Base-by-base conservation (phyloP, 768 basidiomycete genomes). In the Tulasnella sp. region DNA sequence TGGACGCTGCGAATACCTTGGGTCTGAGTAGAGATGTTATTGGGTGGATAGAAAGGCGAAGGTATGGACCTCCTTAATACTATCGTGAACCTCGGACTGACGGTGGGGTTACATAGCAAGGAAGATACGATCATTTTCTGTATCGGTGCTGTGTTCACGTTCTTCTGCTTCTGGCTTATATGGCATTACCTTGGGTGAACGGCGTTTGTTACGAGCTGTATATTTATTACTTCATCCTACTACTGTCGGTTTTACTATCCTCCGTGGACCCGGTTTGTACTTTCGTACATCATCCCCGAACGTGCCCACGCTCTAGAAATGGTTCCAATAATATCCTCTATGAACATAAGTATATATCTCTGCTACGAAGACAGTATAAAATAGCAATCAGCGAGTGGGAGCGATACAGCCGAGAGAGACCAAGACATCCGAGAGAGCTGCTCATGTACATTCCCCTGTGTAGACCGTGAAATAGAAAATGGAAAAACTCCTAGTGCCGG, bases 71-170 rank as follows among this genome's bases (percentile, higher is more conserved):
- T n/a, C n/a, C n/a, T 37, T 38, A 17, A 40, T 22, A 58, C 72
- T 45, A 67, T 71, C 19, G 31, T 49, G 1, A 38, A 52, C 4
- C n/a, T 31, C 42, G 67, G 72, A 67, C 25, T 73, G 34, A 40
- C 58, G 12, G 58, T 71, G 5, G 38, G 5, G n/a, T 12, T 40
- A 22, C 17, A n/a, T 82, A 97, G 96, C 81, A 95, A 91, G 58
- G 96, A 97, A 82, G 97, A 99, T 81, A 94, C 91, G 86, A 96
- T 94, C 79, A 96, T 99, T 78, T 96, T 99, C 84, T 82, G 93
- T 68, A 91, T 84, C 2, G 97, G 97, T 1, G 92, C 91, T 0
- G 83, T 92, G 31, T 88, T 94, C 82, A 98, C 97, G 12, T 92
- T 99, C 82, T 86, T 97, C 83, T 94, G 91, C 83, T 98, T 99